Evolutionary conservation across 2,329 filamentous ascomycete genomes (phyloP), one percentile per base, ranked within the genome.

Genomic region (Myriosclerotinia curreyana): DNA sequence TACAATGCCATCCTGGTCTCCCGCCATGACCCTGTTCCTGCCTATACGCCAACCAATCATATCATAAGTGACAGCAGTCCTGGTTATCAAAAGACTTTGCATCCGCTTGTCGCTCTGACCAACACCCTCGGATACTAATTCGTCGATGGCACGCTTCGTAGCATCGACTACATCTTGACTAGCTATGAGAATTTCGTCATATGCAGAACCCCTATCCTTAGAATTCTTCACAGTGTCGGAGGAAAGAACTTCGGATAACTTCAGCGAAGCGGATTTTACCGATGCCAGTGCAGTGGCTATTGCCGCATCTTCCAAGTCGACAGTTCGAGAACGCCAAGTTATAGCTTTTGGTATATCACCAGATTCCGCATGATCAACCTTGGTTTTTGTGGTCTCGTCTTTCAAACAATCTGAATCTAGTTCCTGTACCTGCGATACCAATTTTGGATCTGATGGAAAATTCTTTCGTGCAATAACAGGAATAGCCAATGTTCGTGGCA

Each of bases 41-140:
- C 94, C 94, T 68, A 98, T 91, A 75, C 95, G 85, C 93, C 93
- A 98, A 73, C 91, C 93, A 64, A 99, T 89, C 76, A 97, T 86
- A 69, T 91, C 91, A 75, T 96, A 98, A 76, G 95, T 96, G 64
- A 98, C 91, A 1, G 94, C 92, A 0, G 96, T 96, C 66, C 90
- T 89, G 4, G 93, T 96, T 65, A 99, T 89, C 70, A 96, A 93
- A 53, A 99, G 80, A 71, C 92, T 88, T 77, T 99, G 95, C 87
- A 99, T 92, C 64, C 92, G 86, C 44, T 86, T 79, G 73, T 99
- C 94, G 64, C 91, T 87, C 74, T 92, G 90, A 28, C 91, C 84
- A 17, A 96, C 85, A 1, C 92, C 90, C 75, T 99, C 95, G 66
- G 84, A 87, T 59, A 86, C 85, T 64, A 97, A 80, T 75, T 98